A percentile compares a stretch with the other conserved stretches of the same genome.
These are phyloP conservation scores for Diversispora epigaea DNA, from an alignment of 192 early-diverging fungal species.

Conservation along the genomic window DNA sequence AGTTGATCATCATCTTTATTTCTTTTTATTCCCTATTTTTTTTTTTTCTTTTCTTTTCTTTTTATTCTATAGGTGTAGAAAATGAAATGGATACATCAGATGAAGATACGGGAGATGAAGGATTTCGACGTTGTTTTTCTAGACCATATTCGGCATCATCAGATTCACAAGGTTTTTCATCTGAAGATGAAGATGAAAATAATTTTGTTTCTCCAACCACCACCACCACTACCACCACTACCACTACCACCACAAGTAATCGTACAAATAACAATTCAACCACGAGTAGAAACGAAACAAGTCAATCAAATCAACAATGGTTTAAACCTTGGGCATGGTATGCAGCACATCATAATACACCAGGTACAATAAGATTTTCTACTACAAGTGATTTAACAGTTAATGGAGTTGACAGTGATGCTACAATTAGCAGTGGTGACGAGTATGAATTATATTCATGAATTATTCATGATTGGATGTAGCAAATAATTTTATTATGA, in stretches of 20 bases:
- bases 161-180: not conserved
- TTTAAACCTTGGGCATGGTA: constrained; percentile 25
- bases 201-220: not conserved
- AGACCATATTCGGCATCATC: constrained; percentile 2
- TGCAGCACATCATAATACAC: not conserved
- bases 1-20: not conserved
- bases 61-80: not conserved
- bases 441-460: not conserved
- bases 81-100: constrained; percentile 18
- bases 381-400: not conserved
- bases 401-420: not conserved
- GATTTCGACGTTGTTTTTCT: not conserved
- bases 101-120: not conserved
- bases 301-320: constrained; percentile 2
- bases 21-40: not conserved
- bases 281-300: not conserved
- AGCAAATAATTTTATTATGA: no score
- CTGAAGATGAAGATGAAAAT: constrained; percentile 7
- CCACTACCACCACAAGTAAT: not conserved
- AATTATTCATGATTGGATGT: no score
- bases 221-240: not conserved
- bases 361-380: not conserved
- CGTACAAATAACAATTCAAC: not conserved
- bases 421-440: constrained; percentile 20
- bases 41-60: not conserved